Conservation (phyloP, 768 basidiomycete genomes). For the Termitomyces sp. region DNA sequence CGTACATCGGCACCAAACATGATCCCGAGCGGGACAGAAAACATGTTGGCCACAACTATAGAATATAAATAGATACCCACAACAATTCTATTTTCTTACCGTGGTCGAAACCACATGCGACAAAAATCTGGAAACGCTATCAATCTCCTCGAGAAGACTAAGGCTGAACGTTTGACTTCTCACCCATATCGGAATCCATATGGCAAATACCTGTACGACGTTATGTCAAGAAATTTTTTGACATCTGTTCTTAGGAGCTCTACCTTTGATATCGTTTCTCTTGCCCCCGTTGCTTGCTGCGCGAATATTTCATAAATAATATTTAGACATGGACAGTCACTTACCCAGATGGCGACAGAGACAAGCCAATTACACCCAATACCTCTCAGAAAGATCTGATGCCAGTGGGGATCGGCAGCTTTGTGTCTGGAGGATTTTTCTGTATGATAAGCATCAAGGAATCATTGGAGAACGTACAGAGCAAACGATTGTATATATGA, state of each 20-base stretch:
- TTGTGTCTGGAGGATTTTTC: constrained; percentile 39
- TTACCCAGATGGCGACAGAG: constrained; percentile 66
- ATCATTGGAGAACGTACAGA: constrained; percentile 37
- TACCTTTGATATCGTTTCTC: constrained; percentile 65
- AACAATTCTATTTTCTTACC: constrained; percentile 26
- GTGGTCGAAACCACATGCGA: constrained; percentile 66
- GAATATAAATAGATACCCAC: not conserved
- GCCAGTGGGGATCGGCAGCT: constrained; percentile 59
- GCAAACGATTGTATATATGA: constrained; percentile 49
- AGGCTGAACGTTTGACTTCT: constrained; percentile 6
- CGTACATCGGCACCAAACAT: constrained; percentile 64
- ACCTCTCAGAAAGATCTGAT: constrained; percentile 68
- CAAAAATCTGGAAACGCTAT: constrained; percentile 45
- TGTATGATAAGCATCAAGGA: not conserved
- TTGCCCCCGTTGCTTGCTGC: constrained; percentile 66
- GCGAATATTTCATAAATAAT: not conserved
- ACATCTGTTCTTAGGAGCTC: not conserved
- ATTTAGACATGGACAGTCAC: constrained; percentile 15
- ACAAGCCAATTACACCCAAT: constrained; percentile 80
- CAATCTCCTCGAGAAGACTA: not conserved
- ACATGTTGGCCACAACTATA: constrained; percentile 57
- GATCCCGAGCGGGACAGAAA: constrained; percentile 62
- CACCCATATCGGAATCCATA: constrained; percentile 77
- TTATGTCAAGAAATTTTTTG: not conserved
- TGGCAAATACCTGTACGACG: constrained; percentile 43